Conservation (phyloP, 1,284 basidiomycete genomes). For the Ceratobasidium sp. region DNA sequence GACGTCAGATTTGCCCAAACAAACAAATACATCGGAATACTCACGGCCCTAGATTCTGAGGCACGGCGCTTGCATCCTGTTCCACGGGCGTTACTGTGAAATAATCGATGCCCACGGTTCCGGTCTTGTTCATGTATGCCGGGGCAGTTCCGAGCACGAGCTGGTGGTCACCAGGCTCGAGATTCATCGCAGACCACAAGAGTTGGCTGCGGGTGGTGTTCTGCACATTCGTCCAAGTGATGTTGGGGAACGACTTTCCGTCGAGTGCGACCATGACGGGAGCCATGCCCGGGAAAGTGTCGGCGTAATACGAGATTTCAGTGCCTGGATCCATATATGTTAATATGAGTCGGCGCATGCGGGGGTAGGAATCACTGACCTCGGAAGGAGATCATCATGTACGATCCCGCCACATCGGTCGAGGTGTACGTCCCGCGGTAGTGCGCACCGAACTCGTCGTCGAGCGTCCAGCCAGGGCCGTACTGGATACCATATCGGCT, state of each 20-base stretch:
- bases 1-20: no score
- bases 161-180: not conserved
- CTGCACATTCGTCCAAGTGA: not conserved
- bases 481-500: constrained; percentile 4
- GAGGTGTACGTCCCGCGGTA: not conserved
- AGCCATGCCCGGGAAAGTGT: not conserved
- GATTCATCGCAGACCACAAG: not conserved
- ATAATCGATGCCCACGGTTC: not conserved
- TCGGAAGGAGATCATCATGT: not conserved
- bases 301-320: not conserved
- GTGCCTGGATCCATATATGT: not conserved
- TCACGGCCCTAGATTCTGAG: not conserved
- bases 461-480: not conserved
- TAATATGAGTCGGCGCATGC: not conserved
- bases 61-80: not conserved
- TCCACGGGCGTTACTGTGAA: not conserved
- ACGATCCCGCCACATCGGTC: not conserved
- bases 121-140: not conserved
- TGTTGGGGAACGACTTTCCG: not conserved
- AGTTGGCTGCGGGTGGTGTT: not conserved
- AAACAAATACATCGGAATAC: not conserved
- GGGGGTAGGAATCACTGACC: not conserved
- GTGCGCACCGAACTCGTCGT: not conserved
- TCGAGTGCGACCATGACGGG: not conserved
- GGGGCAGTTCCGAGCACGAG: not conserved